These are phyloP conservation scores for Colletotrichum sp. DNA, from an alignment of 2,329 filamentous ascomycete species.

Conservation along the genomic window DNA sequence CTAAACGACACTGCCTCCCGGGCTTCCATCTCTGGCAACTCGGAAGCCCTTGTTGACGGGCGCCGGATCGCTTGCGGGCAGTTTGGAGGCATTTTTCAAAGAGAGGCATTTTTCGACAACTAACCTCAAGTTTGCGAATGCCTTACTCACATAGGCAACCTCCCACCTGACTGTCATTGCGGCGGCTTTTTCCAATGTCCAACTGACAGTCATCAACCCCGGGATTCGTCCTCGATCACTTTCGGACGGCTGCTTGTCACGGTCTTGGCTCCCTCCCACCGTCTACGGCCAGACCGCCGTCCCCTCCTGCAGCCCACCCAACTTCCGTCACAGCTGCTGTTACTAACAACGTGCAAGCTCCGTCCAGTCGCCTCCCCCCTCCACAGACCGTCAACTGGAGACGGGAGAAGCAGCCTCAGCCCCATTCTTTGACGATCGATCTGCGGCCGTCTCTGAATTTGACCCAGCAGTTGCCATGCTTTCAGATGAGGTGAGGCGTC, in stretches of 20 bases:
- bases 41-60: background rate
- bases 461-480: background rate
- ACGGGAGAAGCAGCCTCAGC: slow-evolving; percentile 3
- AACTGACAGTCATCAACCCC: background rate
- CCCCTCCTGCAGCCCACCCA: background rate
- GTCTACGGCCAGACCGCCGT: background rate
- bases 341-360: background rate
- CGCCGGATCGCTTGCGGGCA: slow-evolving; percentile 5
- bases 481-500: slow-evolving; percentile 5
- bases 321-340: background rate
- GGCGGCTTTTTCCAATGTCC: background rate
- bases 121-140: background rate
- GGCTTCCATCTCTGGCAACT: slow-evolving; percentile 10
- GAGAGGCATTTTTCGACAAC: background rate
- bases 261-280: slow-evolving; percentile 17
- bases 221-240: background rate
- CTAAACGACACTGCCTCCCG: background rate
- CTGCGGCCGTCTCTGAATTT: slow-evolving; percentile 2
- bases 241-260: slow-evolving; percentile 6
- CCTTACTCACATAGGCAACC: background rate
- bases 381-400: background rate
- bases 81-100: background rate
- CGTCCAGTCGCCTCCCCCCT: background rate
- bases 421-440: slow-evolving; percentile 9
- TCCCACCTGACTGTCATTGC: background rate